Percentiles rank a stretch among this genome's conserved stretches.
Evolutionary conservation across 495 filamentous ascomycete species (phyloP).

Genomic region (Tuber microsphaerosporum): DNA sequence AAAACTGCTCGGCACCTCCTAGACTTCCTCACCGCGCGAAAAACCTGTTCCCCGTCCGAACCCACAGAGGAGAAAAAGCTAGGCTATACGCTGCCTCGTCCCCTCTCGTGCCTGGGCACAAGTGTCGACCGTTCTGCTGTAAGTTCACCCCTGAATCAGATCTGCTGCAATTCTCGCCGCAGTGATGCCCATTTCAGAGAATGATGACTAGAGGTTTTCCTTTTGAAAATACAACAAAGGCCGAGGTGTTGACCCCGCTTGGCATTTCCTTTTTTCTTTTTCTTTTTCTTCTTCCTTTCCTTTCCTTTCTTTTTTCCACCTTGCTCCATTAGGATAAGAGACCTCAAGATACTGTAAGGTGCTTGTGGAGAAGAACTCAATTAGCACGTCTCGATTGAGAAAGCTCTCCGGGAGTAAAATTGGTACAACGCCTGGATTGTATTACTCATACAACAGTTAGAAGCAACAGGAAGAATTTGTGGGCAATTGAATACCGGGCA

Average conservation of each 20-base stretch:
- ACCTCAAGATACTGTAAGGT: conserved; percentile 1
- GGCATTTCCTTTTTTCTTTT: neutral
- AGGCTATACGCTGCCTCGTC: neutral
- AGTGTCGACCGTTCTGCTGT: neutral
- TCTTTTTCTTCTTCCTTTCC: neutral
- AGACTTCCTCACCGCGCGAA: neutral
- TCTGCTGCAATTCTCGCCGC: neutral
- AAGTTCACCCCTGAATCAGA: conserved; percentile 5
- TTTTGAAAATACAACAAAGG: neutral
- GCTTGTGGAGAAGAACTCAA: neutral
- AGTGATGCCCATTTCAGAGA: neutral
- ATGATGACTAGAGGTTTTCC: neutral
- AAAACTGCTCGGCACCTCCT: neutral
- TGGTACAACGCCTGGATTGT: too few species aligned
- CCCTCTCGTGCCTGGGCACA: neutral
- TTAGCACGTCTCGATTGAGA: neutral
- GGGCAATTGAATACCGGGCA: neutral
- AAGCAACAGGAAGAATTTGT: neutral
- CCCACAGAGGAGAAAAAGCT: neutral
- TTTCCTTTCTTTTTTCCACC: neutral
- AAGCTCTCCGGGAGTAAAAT: neutral
- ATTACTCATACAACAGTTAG: neutral
- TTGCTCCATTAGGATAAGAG: neutral
- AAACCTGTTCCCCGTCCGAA: neutral
- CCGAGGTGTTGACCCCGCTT: neutral